These are phyloP conservation scores for Myxozyma mucilagina DNA, from an alignment of 805 yeast species.

Conservation along the genomic window DNA sequence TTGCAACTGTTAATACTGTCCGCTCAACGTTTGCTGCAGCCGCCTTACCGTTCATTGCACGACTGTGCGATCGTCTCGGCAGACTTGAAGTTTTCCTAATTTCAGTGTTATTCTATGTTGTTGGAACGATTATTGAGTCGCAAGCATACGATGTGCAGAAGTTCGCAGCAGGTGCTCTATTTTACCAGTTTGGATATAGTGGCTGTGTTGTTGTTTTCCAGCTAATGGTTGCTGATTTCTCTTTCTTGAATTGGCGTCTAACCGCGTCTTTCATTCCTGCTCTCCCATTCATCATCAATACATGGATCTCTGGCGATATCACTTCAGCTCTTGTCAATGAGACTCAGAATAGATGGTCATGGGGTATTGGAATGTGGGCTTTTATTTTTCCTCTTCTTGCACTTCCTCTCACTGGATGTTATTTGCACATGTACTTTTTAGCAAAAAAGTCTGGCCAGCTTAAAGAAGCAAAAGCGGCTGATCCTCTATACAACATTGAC, in stretches of 20 bases:
- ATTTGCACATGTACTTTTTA: constrained; percentile 55
- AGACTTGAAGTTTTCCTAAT: constrained; percentile 54
- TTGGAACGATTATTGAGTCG: constrained; percentile 66
- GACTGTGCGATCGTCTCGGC: constrained; percentile 67
- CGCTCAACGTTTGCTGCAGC: constrained; percentile 65
- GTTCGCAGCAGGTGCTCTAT: constrained; percentile 65
- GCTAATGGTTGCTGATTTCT: constrained; percentile 64
- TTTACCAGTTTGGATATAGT: constrained; percentile 58
- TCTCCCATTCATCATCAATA: constrained; percentile 70
- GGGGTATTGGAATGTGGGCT: constrained; percentile 84
- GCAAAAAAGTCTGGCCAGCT: constrained; percentile 59
- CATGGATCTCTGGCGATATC: constrained; percentile 73
- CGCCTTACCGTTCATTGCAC: constrained; percentile 62
- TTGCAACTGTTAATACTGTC: constrained; percentile 60
- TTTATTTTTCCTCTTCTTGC: constrained; percentile 67
- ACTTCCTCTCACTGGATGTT: constrained; percentile 58
- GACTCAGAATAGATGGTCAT: constrained; percentile 50
- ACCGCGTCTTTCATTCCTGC: constrained; percentile 65
- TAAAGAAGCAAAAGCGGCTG: constrained; percentile 34
- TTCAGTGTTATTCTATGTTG: constrained; percentile 55
- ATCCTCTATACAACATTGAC: constrained; percentile 39
- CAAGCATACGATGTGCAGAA: constrained; percentile 58
- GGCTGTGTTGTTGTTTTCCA: constrained; percentile 61
- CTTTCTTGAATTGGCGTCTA: constrained; percentile 70
- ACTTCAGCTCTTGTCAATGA: constrained; percentile 32